These are phyloP conservation scores for Strobilomyces dryophilus DNA, from an alignment of 768 basidiomycete species.

Conservation along the genomic window DNA sequence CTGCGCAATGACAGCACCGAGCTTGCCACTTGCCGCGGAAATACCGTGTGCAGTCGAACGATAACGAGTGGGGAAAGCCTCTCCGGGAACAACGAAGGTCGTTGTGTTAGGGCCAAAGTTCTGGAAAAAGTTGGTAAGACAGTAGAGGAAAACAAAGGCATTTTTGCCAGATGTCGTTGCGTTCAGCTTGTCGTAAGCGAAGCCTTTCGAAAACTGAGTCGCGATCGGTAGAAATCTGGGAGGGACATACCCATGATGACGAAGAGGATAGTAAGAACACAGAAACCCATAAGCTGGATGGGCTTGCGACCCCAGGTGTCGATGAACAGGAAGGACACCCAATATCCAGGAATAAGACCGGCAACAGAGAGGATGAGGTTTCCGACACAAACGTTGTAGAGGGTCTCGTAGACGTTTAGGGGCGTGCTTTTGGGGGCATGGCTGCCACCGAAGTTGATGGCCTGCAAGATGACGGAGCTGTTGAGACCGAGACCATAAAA, in stretches of 20 bases:
- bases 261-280: conserved; percentile 60
- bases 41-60: conserved; percentile 84
- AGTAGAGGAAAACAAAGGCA: conserved; percentile 80
- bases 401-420: conserved; percentile 47
- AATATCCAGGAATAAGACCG: conserved; percentile 80
- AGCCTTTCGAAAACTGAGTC: conserved; percentile 41
- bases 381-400: conserved; percentile 65
- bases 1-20: conserved; percentile 79
- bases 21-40: conserved; percentile 77
- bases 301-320: conserved; percentile 81
- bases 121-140: conserved; percentile 87
- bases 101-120: conserved; percentile 84
- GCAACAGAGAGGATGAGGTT: conserved; percentile 74
- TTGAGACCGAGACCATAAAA: conserved; percentile 90
- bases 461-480: conserved; percentile 65
- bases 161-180: conserved; percentile 39
- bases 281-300: conserved; percentile 78
- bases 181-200: conserved; percentile 57
- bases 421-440: conserved; percentile 23
- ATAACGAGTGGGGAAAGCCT: conserved; percentile 85
- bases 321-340: conserved; percentile 53
- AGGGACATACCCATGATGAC: conserved; percentile 56
- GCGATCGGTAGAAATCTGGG: neutral
- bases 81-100: conserved; percentile 78
- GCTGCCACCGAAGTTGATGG: conserved; percentile 62